These are phyloP conservation scores for Colletotrichum graminicola DNA, from an alignment of 2,329 filamentous ascomycete species.

Conservation along the genomic window DNA sequence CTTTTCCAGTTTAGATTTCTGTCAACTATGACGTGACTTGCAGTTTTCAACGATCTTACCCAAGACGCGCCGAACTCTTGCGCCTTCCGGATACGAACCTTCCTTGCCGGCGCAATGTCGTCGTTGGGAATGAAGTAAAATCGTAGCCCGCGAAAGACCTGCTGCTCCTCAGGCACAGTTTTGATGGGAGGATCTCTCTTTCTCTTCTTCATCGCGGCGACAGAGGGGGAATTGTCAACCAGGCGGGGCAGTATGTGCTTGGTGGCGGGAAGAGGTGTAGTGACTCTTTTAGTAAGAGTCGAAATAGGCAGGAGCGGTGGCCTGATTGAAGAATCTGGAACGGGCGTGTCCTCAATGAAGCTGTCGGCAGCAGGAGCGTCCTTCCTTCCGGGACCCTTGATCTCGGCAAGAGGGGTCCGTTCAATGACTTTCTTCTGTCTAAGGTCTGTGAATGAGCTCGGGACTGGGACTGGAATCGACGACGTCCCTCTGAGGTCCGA, in stretches of 20 bases:
- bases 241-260: slow-evolving; percentile 35
- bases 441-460: slow-evolving; percentile 13
- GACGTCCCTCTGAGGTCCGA: slow-evolving; percentile 26
- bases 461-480: slow-evolving; percentile 37
- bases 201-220: slow-evolving; percentile 56
- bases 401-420: slow-evolving; percentile 47
- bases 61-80: slow-evolving; percentile 81
- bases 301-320: slow-evolving; percentile 30
- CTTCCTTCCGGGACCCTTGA: slow-evolving; percentile 38
- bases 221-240: slow-evolving; percentile 31
- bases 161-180: slow-evolving; percentile 62
- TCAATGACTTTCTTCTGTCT: slow-evolving; percentile 33
- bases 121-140: slow-evolving; percentile 88
- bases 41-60: slow-evolving; percentile 67
- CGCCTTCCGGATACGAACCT: slow-evolving; percentile 79
- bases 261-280: slow-evolving; percentile 48
- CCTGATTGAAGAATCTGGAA: slow-evolving; percentile 45
- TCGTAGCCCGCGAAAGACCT: slow-evolving; percentile 70
- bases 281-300: slow-evolving; percentile 44
- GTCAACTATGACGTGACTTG: slow-evolving; percentile 88
- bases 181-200: slow-evolving; percentile 59
- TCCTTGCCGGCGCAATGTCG: slow-evolving; percentile 75
- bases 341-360: slow-evolving; percentile 50
- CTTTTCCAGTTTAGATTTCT: slow-evolving; percentile 73
- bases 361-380: slow-evolving; percentile 39